Evolutionary conservation across 352 stramenopile genomes (phyloP), one percentile per base, ranked within the genome.

Genomic region (Phytophthora pini): DNA sequence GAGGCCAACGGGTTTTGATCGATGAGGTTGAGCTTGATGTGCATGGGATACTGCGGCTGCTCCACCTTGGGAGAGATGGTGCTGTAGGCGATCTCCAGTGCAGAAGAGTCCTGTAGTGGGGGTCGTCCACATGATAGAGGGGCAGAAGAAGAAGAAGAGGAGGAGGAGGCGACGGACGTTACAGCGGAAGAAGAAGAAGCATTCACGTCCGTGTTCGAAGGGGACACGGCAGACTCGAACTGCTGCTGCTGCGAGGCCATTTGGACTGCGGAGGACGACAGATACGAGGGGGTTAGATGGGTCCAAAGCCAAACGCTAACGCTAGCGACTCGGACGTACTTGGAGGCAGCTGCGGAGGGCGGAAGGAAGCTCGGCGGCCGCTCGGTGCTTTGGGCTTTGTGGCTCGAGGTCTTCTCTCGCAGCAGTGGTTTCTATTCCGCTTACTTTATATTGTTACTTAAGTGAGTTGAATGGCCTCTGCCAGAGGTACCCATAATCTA

Each of bases 1-100:
- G 74, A 84, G 50, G 56, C 39, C n/a, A 80, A 61, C 26, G 77
- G 76, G 61, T 82, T 88, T 61, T 91, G 75, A 70, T 94, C 83
- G 56, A 94, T 92, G 36, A 94, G 74, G 56, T 76, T 92, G 24
- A 94, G 83, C 57, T 94, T 94, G 71, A 94, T 92, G 70, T 94
- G 83, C 85, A 94, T 91, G 41, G 72, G 69, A 47, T 63, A 75
- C 39, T 61, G 60, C 34, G 72, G 58, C 56, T 80, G 74, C 58
- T 91, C 80, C 43, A 87, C 74, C 70, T 90, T 90, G 55, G 84
- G 81, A 44, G 84, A 90, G 70, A 92, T 92, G 44, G 84, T 92
- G 52, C 77, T 89, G 76, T 92, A 92, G 15, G 84, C 74, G 73
- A 92, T 92, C 74, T 92, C 84, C 27, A 92, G 72, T 56, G 77